These are phyloP conservation scores for Pseudogymnoascus pannorum DNA, from an alignment of 2,329 filamentous ascomycete genomes.

Conservation along the genomic window DNA sequence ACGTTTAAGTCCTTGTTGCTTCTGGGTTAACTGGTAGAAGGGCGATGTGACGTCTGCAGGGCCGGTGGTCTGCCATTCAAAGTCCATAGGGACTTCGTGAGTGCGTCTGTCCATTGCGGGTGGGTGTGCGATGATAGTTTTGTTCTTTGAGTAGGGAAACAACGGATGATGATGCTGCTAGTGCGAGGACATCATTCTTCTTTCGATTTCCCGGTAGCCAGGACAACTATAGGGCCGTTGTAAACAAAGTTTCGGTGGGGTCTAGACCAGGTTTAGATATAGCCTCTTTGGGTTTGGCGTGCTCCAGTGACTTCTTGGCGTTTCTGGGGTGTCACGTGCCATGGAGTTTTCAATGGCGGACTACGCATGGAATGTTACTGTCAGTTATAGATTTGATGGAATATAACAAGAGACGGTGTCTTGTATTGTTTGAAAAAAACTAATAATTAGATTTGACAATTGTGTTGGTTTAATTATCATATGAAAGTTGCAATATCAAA, in stretches of 20 bases:
- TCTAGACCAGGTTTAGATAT: background rate
- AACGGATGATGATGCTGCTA: constrained; percentile 3
- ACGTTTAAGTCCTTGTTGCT: constrained; percentile 22
- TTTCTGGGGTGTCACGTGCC: background rate
- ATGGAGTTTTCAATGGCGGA: background rate
- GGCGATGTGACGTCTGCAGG: constrained; percentile 55
- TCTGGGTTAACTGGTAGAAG: constrained; percentile 45
- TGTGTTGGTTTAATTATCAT: no score
- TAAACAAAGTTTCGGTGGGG: constrained; percentile 8
- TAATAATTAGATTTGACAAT: background rate
- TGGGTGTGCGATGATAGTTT: constrained; percentile 9
- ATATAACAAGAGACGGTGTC: background rate
- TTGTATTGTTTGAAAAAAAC: background rate
- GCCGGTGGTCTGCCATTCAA: constrained; percentile 51
- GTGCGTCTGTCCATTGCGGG: constrained; percentile 46
- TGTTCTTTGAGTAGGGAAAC: background rate
- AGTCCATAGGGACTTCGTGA: constrained; percentile 58
- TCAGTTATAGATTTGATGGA: background rate
- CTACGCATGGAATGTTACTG: background rate
- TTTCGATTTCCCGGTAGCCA: background rate
- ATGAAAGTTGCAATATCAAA: no score
- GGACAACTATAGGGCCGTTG: constrained; percentile 5
- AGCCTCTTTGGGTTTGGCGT: constrained; percentile 4
- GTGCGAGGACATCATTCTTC: background rate
- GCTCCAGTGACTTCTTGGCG: constrained; percentile 8